Base-by-base conservation (phyloP, 805 yeast genomes). In the Schwanniomyces occidentalis region DNA sequence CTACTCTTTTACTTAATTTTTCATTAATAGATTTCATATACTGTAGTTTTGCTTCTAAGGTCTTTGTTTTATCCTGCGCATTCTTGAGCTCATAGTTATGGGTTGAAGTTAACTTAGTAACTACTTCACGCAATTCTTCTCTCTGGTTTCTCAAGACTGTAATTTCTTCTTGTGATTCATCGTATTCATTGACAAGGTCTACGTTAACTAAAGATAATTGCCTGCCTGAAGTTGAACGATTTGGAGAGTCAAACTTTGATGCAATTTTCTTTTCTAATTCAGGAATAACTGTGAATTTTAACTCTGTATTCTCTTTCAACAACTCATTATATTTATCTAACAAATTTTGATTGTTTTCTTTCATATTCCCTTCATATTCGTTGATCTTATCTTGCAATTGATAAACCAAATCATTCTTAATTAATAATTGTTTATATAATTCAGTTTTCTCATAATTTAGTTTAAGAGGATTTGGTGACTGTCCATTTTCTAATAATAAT, bases 401-500 rank as follows among this genome's bases (percentile, higher is more conserved):
- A 28, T 65, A 65, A 3, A 76, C 56, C 34, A 58, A 32, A 34
- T 78, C 80, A 20, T 74, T 75, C 42, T 76, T 72, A 21, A 65
- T 58, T 13, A 70, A 54, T 19, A 80, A 47, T 38, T 71, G 72
- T 24, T 69, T 56, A 47, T 67, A 71, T 38, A 82, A 48, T 32
- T 72, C 75, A 4, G 79, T 70, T 40, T 78, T 76, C 38, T 78
- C 78, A 46, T 76, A 75, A 22, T 75, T 71, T 40, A 82, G 52
- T 34, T 80, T 79, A 19, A 80, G 61, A 12, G 78, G 61, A 32
- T 77, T 69, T 18, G 85, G 81, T 18, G 65, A 54, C 32, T 63
- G 59, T 8, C 79, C 77, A 44, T 73, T 65, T 42, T 80, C 85
- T 41, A 69, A 53, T 23, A 79, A 55, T 21, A 83, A 51, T 0